Conservation (phyloP, 106 monocot species). For the Dioscorea zingiberensis region DNA sequence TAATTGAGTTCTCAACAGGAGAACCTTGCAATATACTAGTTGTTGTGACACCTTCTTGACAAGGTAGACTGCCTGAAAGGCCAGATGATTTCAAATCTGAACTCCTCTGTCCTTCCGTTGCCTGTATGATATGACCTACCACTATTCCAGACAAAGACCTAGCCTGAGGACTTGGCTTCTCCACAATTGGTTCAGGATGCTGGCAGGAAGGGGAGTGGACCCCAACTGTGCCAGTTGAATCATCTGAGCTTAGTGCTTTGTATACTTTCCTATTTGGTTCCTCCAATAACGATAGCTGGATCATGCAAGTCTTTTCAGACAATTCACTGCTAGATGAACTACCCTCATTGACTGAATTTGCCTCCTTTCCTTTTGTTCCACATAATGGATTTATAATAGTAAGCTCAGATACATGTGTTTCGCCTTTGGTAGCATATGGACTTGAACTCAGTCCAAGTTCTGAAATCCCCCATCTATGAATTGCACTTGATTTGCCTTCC, state of each 20-base stretch:
- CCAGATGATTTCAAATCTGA: not conserved
- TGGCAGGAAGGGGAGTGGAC: not conserved
- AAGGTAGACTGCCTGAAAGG: slow-evolving; percentile 1
- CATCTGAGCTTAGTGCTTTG: not conserved
- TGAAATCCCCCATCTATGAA: slow-evolving; percentile 65
- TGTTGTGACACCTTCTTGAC: not conserved
- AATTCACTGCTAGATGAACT: slow-evolving; percentile 11
- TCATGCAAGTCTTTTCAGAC: slow-evolving; percentile 12
- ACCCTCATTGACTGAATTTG: not conserved
- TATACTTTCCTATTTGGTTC: slow-evolving; percentile 8
- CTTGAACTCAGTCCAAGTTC: slow-evolving; percentile 67
- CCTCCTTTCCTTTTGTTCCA: slow-evolving; percentile 11
- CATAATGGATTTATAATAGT: slow-evolving; percentile 11
- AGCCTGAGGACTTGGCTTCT: not conserved
- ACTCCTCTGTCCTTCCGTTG: not conserved
- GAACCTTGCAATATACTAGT: not conserved
- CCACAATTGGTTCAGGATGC: slow-evolving; percentile 1
- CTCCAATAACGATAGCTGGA: slow-evolving; percentile 4
- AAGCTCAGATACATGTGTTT: slow-evolving; percentile 9
- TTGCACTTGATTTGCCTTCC: slow-evolving; percentile 63
- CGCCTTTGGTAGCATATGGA: slow-evolving; percentile 11
- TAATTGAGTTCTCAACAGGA: slow-evolving; percentile 7
- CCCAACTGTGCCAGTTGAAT: not conserved
- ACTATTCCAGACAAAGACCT: slow-evolving; percentile 1
- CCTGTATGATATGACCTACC: slow-evolving; percentile 8